Evolutionary conservation across 148 eudicot species (phyloP).

Genomic region (Tetragonia tetragonoides): DNA sequence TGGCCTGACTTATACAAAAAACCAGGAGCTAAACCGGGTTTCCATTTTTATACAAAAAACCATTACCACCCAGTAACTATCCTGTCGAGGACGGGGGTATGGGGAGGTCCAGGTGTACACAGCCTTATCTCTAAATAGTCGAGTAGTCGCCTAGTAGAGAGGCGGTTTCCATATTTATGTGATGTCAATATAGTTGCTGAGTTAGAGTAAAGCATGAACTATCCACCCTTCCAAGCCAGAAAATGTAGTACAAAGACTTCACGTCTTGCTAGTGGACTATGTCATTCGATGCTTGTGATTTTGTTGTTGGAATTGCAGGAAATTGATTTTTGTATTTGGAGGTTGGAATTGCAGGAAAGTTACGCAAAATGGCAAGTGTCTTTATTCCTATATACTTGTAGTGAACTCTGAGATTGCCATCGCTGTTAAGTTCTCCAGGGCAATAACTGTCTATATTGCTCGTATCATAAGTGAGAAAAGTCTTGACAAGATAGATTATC

Average conservation of each 20-base stretch:
- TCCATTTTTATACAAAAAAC: not conserved
- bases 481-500: not conserved
- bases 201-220: slow-evolving; percentile 24
- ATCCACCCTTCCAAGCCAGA: slow-evolving; percentile 20
- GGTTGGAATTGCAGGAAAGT: slow-evolving; percentile 22
- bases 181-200: not conserved
- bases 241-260: not conserved
- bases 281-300: slow-evolving; percentile 7
- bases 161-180: too few relatives aligned
- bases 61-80: too few relatives aligned
- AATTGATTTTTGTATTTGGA: too few relatives aligned
- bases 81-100: too few relatives aligned
- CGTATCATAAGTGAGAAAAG: not conserved
- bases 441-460: not conserved
- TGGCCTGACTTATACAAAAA: too few relatives aligned
- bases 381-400: slow-evolving; percentile 25
- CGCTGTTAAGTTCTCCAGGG: not conserved
- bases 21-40: slow-evolving; percentile 3
- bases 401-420: slow-evolving; percentile 4
- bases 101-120: too few relatives aligned
- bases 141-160: too few relatives aligned
- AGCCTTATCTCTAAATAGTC: too few relatives aligned
- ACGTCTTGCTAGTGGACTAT: slow-evolving; percentile 12
- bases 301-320: slow-evolving; percentile 17
- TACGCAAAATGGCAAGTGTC: slow-evolving; percentile 18